Conservation (phyloP, 78 protist genomes). For the Dictyostelium brefeldianum region DNA sequence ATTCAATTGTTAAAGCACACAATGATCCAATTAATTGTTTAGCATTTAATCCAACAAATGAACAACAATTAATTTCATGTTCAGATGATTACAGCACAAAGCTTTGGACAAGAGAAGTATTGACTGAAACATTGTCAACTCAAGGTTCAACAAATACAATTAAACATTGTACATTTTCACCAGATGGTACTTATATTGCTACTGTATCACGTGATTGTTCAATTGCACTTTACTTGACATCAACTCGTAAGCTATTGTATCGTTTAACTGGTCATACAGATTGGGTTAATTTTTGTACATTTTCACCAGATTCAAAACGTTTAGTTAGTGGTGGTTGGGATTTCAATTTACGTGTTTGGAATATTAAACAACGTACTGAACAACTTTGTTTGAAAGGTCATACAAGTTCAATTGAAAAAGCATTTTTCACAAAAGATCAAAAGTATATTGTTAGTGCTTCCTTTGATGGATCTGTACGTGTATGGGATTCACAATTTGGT, state of each 20-base stretch:
- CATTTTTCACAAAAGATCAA: conserved; percentile 40
- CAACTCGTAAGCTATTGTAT: neutral
- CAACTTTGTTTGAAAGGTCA: conserved; percentile 66
- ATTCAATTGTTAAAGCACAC: conserved; percentile 28
- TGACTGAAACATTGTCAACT: neutral
- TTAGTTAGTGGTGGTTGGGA: conserved; percentile 82
- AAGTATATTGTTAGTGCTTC: conserved; percentile 40
- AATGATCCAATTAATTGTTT: conserved; percentile 57
- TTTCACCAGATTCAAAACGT: conserved; percentile 57
- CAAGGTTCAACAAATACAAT: conserved; percentile 34
- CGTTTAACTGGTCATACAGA: conserved; percentile 81
- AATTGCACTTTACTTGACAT: conserved; percentile 40
- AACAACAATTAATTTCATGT: neutral
- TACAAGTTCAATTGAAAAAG: conserved; percentile 56
- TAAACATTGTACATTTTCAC: conserved; percentile 46
- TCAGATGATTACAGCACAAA: conserved; percentile 57
- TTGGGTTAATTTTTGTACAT: conserved; percentile 77
- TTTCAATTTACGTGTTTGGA: conserved; percentile 78
- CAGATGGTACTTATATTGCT: conserved; percentile 72
- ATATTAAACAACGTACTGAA: conserved; percentile 42
- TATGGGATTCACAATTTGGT: conserved; percentile 85
- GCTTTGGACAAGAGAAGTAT: conserved; percentile 27
- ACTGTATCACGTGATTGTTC: conserved; percentile 70
- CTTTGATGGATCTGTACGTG: conserved; percentile 75
- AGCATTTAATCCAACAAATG: conserved; percentile 19